Evolutionary conservation across 2,329 filamentous ascomycete species (phyloP).

Genomic region (Nakataea oryzae): DNA sequence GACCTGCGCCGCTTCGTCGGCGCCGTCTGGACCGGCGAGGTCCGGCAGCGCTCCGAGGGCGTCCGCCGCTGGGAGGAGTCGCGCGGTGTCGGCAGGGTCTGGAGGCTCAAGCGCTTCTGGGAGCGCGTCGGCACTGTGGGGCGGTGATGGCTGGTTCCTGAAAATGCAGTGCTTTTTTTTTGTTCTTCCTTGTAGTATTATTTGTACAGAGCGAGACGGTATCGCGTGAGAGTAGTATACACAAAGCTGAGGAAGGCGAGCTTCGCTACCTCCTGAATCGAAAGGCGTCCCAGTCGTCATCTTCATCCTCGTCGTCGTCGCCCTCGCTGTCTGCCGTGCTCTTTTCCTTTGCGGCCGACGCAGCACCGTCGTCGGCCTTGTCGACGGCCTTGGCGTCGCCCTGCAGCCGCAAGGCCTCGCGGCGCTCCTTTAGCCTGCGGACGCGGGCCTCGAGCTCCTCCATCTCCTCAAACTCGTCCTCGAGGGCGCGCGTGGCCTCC

Average conservation of each 20-base stretch:
- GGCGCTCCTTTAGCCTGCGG: slow-evolving; percentile 54
- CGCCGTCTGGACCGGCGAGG: slow-evolving; percentile 42
- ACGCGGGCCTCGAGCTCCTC: slow-evolving; percentile 66
- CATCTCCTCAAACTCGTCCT: slow-evolving; percentile 78
- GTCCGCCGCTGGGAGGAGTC: slow-evolving; percentile 37
- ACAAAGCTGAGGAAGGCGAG: not conserved
- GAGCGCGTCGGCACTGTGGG: slow-evolving; percentile 26
- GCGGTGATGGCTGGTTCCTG: not conserved
- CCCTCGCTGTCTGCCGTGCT: slow-evolving; percentile 28
- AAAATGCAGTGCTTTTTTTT: not conserved
- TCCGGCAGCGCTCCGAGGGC: slow-evolving; percentile 36
- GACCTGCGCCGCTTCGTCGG: slow-evolving; percentile 55
- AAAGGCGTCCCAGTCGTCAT: slow-evolving; percentile 52
- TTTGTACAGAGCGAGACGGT: not conserved
- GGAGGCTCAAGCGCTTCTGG: slow-evolving; percentile 56
- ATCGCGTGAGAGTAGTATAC: not conserved
- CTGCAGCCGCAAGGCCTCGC: slow-evolving; percentile 52
- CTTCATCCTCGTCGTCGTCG: slow-evolving; percentile 31
- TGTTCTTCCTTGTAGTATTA: not conserved
- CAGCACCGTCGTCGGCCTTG: not conserved
- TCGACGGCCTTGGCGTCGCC: slow-evolving; percentile 5
- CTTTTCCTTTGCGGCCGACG: slow-evolving; percentile 5
- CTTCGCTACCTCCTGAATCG: slow-evolving; percentile 26
- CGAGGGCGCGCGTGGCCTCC: slow-evolving; percentile 61
- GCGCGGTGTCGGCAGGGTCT: slow-evolving; percentile 44